Base-by-base conservation (phyloP, 306 rosid species). In the Cotoneaster glaucophyllus region DNA sequence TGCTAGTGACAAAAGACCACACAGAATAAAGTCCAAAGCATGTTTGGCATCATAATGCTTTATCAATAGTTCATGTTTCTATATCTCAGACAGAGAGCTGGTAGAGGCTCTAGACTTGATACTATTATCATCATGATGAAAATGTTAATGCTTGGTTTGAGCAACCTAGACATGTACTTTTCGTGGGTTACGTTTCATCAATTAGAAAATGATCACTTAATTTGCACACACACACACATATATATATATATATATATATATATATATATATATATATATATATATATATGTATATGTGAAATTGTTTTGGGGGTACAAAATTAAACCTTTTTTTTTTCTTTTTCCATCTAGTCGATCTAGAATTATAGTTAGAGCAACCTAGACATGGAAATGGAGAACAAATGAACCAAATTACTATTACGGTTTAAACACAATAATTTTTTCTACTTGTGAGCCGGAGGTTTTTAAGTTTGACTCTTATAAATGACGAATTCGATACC, bases 21-120 rank as follows among this genome's bases (percentile, higher is more conserved):
- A 52, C 19, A 74, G 88, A 82, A 79, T 82, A 85, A 82, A 79
- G 88, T 77, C 29, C 43, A 69, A 69, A 72, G 64, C 53, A 61
- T 48, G 70, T 39, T 57, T 43, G 78, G 70, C 76, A 69, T 77
- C 43, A 65, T 11, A 48, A 50, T 25, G 73, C 82, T 79, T 79
- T 82, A 56, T n/a, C 26, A 6, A 53, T 59, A 57, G 66, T 64
- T 72, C 64, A 73, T 69, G 76, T 73, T 78, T 65, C 64, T 85
- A 50, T 64, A 69, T 34, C 64, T 77, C 72, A 78, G 82, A 76
- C 77, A 75, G 57, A 37, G 70, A 73, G 74, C 82, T 76, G 80
- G 82, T 59, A 57, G 77, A 82, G 69, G 80, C 79, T 71, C 62
- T 54, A 62, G 22, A 22, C 44, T 28, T 75, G 58, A 69, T 29